phyloP scores from a whole-genome alignment of 495 filamentous ascomycete genomes.

The Articulospora tetracladia region DNA sequence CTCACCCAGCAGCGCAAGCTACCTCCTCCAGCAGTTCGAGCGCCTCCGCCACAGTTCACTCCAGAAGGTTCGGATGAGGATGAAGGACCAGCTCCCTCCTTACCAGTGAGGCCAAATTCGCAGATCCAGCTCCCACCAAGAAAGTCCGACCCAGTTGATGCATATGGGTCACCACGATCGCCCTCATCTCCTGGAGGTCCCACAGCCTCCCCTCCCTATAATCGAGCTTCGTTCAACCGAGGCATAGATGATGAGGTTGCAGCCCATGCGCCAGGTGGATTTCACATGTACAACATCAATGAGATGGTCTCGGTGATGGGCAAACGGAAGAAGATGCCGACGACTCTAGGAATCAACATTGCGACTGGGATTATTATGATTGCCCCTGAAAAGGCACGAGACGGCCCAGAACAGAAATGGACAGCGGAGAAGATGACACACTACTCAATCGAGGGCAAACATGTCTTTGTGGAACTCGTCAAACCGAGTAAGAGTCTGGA shows the following conservation, averaged over 20 bases:
- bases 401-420: slow-evolving; percentile 88
- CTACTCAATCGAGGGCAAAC: slow-evolving; percentile 96
- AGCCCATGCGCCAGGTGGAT: slow-evolving; percentile 60
- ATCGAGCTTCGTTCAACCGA: slow-evolving; percentile 41
- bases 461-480: slow-evolving; percentile 92
- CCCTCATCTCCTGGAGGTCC: slow-evolving; percentile 34
- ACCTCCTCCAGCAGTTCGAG: slow-evolving; percentile 17
- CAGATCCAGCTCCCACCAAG: slow-evolving; percentile 46
- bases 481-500: slow-evolving; percentile 89
- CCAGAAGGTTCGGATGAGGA: slow-evolving; percentile 60
- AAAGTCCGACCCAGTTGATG: slow-evolving; percentile 37
- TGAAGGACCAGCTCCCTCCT: slow-evolving; percentile 56
- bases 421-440: slow-evolving; percentile 86
- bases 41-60: slow-evolving; percentile 48
- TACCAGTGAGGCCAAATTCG: slow-evolving; percentile 68
- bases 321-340: slow-evolving; percentile 96
- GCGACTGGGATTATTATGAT: slow-evolving; percentile 87
- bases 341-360: slow-evolving; percentile 84
- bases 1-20: slow-evolving; percentile 19
- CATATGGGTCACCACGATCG: slow-evolving; percentile 38
- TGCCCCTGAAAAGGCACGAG: slow-evolving; percentile 72
- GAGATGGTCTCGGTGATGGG: slow-evolving; percentile 94
- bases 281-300: slow-evolving; percentile 91
- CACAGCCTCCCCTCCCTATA: slow-evolving; percentile 56
- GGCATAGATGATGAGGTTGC: slow-evolving; percentile 31